Evolutionary conservation across 1,284 basidiomycete genomes (phyloP).

Genomic region (Tremellales sp.): DNA sequence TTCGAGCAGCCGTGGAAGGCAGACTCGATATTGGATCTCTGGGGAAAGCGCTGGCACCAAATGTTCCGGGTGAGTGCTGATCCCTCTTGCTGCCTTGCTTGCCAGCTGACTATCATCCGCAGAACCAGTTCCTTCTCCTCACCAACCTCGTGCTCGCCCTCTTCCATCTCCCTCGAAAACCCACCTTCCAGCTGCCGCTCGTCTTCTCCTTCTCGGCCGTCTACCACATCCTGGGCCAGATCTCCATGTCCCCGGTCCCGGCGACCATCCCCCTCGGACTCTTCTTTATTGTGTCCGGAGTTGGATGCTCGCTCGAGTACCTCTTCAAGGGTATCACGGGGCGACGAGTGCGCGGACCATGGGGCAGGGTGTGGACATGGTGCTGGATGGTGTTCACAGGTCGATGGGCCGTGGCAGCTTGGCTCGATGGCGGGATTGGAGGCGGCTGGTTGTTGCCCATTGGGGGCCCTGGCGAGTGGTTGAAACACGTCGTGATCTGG

Average conservation of each 20-base stretch:
- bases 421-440: conserved; percentile 39
- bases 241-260: conserved; percentile 37
- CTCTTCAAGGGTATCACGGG: conserved; percentile 35
- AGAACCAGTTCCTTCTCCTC: conserved; percentile 43
- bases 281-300: conserved; percentile 38
- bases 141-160: conserved; percentile 23
- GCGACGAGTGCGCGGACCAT: conserved; percentile 30
- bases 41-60: conserved; percentile 49
- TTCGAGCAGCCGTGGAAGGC: conserved; percentile 38
- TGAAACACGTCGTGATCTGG: too few species aligned
- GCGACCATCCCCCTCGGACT: conserved; percentile 22
- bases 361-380: conserved; percentile 42
- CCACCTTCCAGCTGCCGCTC: conserved; percentile 27
- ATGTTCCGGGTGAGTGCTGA: conserved; percentile 35
- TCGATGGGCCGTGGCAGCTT: conserved; percentile 24
- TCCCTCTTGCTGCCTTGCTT: not conserved
- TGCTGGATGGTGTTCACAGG: conserved; percentile 24
- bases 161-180: conserved; percentile 19
- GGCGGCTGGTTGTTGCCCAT: conserved; percentile 13
- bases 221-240: conserved; percentile 41
- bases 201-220: conserved; percentile 40
- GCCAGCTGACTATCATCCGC: conserved; percentile 4
- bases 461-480: too few species aligned
- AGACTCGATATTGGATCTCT: conserved; percentile 43
- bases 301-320: conserved; percentile 36